Percentiles rank a stretch among this genome's conserved stretches.
phyloP scores from a whole-genome alignment of 208 protist species.

The Spongospora subterranea region DNA sequence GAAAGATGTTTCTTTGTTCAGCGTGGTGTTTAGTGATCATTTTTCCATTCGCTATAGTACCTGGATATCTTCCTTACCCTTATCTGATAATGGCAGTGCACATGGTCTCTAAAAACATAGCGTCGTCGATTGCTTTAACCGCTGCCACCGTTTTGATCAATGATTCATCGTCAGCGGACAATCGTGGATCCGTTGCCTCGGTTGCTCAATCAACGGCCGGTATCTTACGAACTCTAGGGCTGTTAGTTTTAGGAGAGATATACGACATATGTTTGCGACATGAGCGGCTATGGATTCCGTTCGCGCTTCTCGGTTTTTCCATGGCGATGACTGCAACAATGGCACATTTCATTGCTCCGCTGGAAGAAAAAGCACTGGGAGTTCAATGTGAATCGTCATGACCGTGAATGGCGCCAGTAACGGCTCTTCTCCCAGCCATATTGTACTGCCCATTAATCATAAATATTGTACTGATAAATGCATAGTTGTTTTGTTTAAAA shows the following conservation, averaged over 20 bases:
- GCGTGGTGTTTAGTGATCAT: background rate
- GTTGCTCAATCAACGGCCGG: background rate
- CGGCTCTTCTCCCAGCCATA: too few relatives aligned
- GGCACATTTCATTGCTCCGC: too few relatives aligned
- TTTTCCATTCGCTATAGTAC: background rate
- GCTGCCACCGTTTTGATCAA: background rate
- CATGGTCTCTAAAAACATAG: background rate
- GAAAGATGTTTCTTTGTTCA: background rate
- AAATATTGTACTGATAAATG: too few relatives aligned
- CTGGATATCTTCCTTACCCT: background rate
- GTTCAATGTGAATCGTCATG: too few relatives aligned
- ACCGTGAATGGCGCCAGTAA: too few relatives aligned
- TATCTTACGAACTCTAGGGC: background rate
- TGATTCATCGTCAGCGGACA: background rate
- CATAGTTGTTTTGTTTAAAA: too few relatives aligned
- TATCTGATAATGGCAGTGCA: background rate
- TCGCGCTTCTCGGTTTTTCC: too few relatives aligned
- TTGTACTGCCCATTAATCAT: too few relatives aligned
- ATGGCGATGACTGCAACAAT: too few relatives aligned
- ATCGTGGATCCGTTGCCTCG: background rate
- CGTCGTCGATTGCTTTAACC: background rate
- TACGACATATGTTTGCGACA: constrained; percentile 5
- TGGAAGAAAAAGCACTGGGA: too few relatives aligned
- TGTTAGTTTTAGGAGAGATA: background rate
- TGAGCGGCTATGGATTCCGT: too few relatives aligned